Evolutionary conservation across 1,139 yeast genomes (phyloP), one percentile per base, ranked within the genome.

Genomic region (Lizanozyma gosingica): DNA sequence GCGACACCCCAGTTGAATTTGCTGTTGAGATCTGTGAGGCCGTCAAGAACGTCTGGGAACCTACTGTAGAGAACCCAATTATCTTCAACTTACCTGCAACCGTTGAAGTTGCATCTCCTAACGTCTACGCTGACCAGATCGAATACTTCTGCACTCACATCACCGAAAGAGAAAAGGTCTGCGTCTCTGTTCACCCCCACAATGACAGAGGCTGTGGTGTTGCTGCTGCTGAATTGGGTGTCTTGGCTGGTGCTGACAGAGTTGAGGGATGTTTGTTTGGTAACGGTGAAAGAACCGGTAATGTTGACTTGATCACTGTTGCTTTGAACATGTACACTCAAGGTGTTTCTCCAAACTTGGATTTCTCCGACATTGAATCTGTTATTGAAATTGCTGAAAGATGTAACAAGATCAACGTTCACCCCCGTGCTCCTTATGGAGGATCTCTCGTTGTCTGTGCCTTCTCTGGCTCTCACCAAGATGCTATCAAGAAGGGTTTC

Each of bases 131-230:
- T 40, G 97, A 92, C 64, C 97, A 90, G 68, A 80, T 92, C 48
- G 98, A 92, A 65, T 88, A 83, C 60, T 92, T 92, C 58, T 68
- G 83, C 47, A 80, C 80, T 18, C 74, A 83, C 53, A 83, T 92
- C 43, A 61, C 82, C 37, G 83, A 90, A 56, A 81, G 97, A 55
- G 94, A 87, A 51, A 85, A 79, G 53, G 79, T 90, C 35, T 80
- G 94, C 56, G 80, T 92, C 43, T 90, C 97, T 18, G 78, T 92
- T 38, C 98, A 92, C 61, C 86, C 95, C 39, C 98, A 92, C 67
- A 92, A 92, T 54, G 97, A 92, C 63, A 80, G 97, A 62, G 97
- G 97, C 33, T 88, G 97, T 63, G 97, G 95, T 44, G 97, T 92
- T 37, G 97, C 97, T 15, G 97, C 97, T 17, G 83, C 97, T 14